Percentiles rank a stretch among this genome's conserved stretches.
These are phyloP conservation scores for Alternaria metachromatica DNA, from an alignment of 2,329 filamentous ascomycete species.

Conservation along the genomic window DNA sequence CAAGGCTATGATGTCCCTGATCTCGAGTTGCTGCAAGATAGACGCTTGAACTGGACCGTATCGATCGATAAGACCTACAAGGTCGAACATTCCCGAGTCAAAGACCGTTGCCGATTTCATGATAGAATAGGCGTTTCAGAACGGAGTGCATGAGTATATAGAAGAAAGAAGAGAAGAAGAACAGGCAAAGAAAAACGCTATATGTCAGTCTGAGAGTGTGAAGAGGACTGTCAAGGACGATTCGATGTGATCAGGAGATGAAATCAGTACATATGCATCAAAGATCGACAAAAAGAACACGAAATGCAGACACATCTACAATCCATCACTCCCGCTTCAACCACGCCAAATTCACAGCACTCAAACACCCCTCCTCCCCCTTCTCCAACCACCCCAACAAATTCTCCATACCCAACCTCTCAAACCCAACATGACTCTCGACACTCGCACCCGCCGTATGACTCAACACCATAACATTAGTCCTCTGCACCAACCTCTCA, in stretches of 20 bases:
- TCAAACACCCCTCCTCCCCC: conserved; percentile 58
- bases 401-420: conserved; percentile 71
- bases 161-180: no score
- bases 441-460: conserved; percentile 73
- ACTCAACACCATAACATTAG: conserved; percentile 66
- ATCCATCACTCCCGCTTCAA: conserved; percentile 39
- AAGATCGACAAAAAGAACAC: not conserved
- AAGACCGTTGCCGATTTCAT: no score
- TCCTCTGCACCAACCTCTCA: conserved; percentile 52
- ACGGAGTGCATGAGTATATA: no score
- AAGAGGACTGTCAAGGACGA: no score
- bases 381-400: conserved; percentile 65
- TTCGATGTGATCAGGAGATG: not conserved
- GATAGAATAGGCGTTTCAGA: no score
- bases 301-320: not conserved
- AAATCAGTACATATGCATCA: not conserved
- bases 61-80: not conserved
- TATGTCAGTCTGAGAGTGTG: not conserved
- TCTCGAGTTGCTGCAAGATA: not conserved
- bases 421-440: conserved; percentile 70
- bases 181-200: not conserved
- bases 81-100: not conserved
- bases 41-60: not conserved
- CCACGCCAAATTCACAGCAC: conserved; percentile 68
- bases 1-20: not conserved